A percentile compares a stretch with the other conserved stretches of the same genome.
Evolutionary conservation across 345 rosid genomes (phyloP).

Genomic region (Cardamine chenopodiifolia): DNA sequence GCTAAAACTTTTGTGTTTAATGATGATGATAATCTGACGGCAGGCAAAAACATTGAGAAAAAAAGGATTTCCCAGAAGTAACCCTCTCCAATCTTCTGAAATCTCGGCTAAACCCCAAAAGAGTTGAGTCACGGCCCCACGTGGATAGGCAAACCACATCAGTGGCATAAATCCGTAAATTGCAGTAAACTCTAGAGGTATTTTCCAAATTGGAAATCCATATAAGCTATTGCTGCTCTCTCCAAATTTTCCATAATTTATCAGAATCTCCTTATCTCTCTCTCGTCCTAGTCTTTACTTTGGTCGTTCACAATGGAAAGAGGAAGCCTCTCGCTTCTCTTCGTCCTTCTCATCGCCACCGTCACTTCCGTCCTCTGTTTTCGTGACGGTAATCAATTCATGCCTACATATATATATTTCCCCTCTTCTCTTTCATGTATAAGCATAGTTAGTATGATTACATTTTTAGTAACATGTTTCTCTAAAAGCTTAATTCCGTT

Average conservation of each 20-base stretch:
- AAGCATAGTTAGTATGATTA: not conserved
- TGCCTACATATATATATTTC: not conserved
- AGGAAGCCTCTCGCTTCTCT: conserved; percentile 29
- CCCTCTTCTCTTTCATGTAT: not conserved
- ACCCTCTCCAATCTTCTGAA: not conserved
- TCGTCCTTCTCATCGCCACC: conserved; percentile 38
- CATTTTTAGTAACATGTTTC: not conserved
- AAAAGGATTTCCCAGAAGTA: conserved; percentile 3
- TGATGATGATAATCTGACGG: conserved; percentile 25
- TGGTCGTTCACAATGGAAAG: conserved; percentile 29
- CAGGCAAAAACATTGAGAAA: not conserved
- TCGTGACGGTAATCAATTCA: conserved; percentile 33
- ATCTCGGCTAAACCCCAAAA: conserved; percentile 30
- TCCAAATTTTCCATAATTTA: conserved; percentile 6
- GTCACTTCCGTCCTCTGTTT: conserved; percentile 39
- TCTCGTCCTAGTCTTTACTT: not conserved
- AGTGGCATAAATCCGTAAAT: conserved; percentile 43
- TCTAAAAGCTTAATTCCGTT: not conserved
- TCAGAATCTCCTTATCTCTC: not conserved
- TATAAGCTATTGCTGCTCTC: conserved; percentile 29
- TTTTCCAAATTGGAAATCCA: conserved; percentile 19
- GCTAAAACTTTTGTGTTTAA: not conserved
- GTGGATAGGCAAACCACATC: conserved; percentile 32
- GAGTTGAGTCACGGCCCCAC: conserved; percentile 46
- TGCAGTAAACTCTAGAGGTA: conserved; percentile 3